A percentile compares a stretch with the other conserved stretches of the same genome.
Conservation (phyloP, 257 asterid genomes). For the Prunella vulgaris region DNA sequence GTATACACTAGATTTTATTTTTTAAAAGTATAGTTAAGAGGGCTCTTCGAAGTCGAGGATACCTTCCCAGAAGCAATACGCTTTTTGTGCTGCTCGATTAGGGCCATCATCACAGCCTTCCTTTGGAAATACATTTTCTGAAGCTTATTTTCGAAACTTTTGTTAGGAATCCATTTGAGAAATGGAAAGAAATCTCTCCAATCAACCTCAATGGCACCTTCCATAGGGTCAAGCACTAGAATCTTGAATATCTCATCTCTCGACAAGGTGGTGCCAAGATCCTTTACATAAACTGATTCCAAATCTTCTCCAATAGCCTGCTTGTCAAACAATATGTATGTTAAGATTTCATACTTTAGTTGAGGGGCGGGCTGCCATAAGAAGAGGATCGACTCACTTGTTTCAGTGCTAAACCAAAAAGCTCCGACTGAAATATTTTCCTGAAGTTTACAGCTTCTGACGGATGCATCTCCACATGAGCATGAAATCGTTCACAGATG, state of each 20-base stretch:
- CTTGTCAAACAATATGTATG: not conserved
- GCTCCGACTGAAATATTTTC: slow-evolving; percentile 61
- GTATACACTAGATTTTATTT: not conserved
- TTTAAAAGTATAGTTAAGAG: not conserved
- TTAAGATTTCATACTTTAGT: not conserved
- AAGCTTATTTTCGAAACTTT: slow-evolving; percentile 46
- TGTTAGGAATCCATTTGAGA: slow-evolving; percentile 81
- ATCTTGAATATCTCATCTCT: slow-evolving; percentile 52
- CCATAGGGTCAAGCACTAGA: slow-evolving; percentile 66
- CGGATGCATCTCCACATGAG: slow-evolving; percentile 38
- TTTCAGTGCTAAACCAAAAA: slow-evolving; percentile 67
- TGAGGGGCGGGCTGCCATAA: not conserved
- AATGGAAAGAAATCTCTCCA: slow-evolving; percentile 96
- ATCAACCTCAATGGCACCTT: slow-evolving; percentile 89
- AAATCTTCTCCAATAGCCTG: slow-evolving; percentile 74
- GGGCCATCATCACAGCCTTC: slow-evolving; percentile 64
- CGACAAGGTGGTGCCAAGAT: slow-evolving; percentile 45
- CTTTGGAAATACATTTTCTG: slow-evolving; percentile 38
- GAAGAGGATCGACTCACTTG: slow-evolving; percentile 40
- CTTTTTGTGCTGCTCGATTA: slow-evolving; percentile 47
- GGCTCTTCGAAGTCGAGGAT: not conserved
- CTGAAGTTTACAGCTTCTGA: slow-evolving; percentile 58
- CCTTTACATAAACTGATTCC: slow-evolving; percentile 55
- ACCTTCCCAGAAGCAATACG: slow-evolving; percentile 73
- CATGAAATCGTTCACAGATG: slow-evolving; percentile 32